Evolutionary conservation across 768 basidiomycete genomes (phyloP).

Genomic region (Panaeolus cyanescens): DNA sequence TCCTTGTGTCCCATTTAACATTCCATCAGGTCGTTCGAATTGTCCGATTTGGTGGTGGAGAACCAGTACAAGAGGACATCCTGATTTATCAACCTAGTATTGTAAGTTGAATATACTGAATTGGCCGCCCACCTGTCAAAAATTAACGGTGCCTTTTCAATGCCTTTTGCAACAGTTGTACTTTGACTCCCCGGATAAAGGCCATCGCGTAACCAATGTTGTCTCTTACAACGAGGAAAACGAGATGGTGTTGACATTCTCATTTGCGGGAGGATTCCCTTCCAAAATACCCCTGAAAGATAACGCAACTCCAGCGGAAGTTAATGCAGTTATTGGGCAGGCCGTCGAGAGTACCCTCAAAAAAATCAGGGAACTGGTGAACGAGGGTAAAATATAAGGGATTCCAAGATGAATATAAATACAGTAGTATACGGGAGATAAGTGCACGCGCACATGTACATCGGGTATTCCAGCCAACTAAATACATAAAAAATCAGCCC

Average conservation of each 20-base stretch:
- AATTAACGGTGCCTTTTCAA: neutral
- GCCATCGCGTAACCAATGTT: conserved; percentile 10
- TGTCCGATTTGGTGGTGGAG: conserved; percentile 7
- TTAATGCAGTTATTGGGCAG: conserved; percentile 8
- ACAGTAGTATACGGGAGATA: too few species aligned
- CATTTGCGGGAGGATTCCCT: conserved; percentile 17
- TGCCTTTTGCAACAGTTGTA: conserved; percentile 9
- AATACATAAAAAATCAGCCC: too few species aligned
- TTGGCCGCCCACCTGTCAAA: neutral
- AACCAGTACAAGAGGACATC: conserved; percentile 10
- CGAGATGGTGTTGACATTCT: conserved; percentile 14
- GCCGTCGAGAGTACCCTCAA: conserved; percentile 9
- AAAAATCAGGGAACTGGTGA: conserved; percentile 12
- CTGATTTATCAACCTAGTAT: conserved; percentile 3
- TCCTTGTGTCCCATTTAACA: neutral
- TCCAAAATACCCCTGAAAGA: neutral
- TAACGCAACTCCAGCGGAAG: neutral
- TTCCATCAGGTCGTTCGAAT: conserved; percentile 9
- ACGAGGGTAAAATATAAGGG: conserved; percentile 6
- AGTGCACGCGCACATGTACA: too few species aligned
- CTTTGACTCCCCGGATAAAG: conserved; percentile 9
- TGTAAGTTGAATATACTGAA: neutral
- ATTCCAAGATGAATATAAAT: conserved; percentile 13
- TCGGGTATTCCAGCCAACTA: too few species aligned
- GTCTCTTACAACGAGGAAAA: conserved; percentile 16